Evolutionary conservation across 352 stramenopile species (phyloP), one percentile per base, ranked within the genome.

Genomic region (Aphanomyces euteiches): DNA sequence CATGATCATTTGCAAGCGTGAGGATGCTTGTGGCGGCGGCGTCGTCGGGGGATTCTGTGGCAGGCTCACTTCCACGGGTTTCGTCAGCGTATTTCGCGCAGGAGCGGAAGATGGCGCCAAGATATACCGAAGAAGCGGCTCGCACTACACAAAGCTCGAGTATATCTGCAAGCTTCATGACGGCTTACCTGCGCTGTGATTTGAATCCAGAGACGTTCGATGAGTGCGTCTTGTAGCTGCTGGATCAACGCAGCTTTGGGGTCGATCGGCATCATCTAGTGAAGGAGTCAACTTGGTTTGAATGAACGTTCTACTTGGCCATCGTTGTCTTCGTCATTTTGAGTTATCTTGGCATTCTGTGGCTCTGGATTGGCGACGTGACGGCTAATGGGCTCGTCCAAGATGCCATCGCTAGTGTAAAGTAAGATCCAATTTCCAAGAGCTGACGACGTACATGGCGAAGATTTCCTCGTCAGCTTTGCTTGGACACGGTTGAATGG

Each of bases 131-230:
- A 70, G 34, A 2, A 70, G 12, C 15, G 64, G 64, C 4, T 70
- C 43, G n/a, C 47, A 61, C 64, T 70, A 54, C 38, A 69, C 13
- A 19, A 36, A 58, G 2, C 28, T 28, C 28, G 28, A 28, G 28
- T 28, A 28, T 28, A 28, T 50, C 10, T 50, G 43, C 43, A 12
- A 50, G 10, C 3, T 5, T 37, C 53, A 58, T 47, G 34, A 69
- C 15, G 0, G 59, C 28, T 13, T 59, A 69, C 63, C 48, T 69
- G 63, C n/a, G n/a, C 36, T 12, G 19, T 56, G 6, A 39, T 40
- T 12, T 70, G 45, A 10, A 48, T 13, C 64, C 64, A 70, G 17
- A 70, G 64, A 13, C 64, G 48, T n/a, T 70, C 64, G 38, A 70
- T 3, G 39, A 70, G 15, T 7, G 64, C 64, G 34, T 70, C 64